Conservation (phyloP, 495 filamentous ascomycete species). For the Articulospora tetracladia region DNA sequence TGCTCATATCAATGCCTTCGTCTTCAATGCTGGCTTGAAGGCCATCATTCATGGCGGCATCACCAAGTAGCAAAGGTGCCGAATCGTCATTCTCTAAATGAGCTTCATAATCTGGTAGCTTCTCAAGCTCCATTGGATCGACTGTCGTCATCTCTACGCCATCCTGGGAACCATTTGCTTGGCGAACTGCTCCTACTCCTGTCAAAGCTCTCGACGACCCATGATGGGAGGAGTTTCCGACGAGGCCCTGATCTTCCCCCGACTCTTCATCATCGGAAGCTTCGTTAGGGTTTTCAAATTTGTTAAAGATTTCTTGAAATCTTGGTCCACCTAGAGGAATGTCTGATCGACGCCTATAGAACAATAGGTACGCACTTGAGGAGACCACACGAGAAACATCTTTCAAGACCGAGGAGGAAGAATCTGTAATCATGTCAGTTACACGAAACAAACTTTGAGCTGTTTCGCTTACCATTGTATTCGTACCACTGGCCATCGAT, state of each 20-base stretch:
- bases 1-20: conserved; percentile 24
- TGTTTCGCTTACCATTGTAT: conserved; percentile 76
- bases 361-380: conserved; percentile 81
- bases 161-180: conserved; percentile 44
- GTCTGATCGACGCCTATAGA: conserved; percentile 84
- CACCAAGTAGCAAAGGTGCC: conserved; percentile 9
- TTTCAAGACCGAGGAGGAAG: conserved; percentile 51
- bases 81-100: conserved; percentile 18
- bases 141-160: conserved; percentile 21
- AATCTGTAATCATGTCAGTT: conserved; percentile 54
- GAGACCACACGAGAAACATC: conserved; percentile 56
- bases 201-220: conserved; percentile 79
- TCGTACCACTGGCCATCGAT: conserved; percentile 84
- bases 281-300: conserved; percentile 41
- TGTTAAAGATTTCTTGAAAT: conserved; percentile 65
- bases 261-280: conserved; percentile 39
- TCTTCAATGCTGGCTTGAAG: conserved; percentile 27
- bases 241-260: conserved; percentile 85
- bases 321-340: conserved; percentile 71
- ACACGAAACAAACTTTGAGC: not conserved
- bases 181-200: conserved; percentile 73
- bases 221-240: conserved; percentile 74
- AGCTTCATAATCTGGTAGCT: conserved; percentile 22
- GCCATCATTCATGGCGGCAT: conserved; percentile 22
- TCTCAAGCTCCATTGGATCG: conserved; percentile 19